A percentile compares a stretch with the other conserved stretches of the same genome.
These are phyloP conservation scores for Coelastrella sp. DNA, from an alignment of 139 green algal species.

Conservation along the genomic window DNA sequence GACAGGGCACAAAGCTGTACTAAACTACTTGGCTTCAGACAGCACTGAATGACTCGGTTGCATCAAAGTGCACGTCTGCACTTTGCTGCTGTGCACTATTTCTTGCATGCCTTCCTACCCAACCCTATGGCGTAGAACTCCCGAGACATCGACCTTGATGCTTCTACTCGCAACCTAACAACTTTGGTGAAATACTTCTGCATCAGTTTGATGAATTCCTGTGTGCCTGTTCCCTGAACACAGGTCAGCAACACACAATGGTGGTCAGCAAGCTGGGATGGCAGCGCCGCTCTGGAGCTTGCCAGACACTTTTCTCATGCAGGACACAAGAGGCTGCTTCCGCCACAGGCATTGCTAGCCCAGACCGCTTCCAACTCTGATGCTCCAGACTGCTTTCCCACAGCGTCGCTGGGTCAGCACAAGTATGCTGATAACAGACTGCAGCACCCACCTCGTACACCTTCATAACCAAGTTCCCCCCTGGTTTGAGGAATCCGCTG, in stretches of 20 bases:
- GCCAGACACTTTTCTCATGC: not conserved
- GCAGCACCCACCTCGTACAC: constrained; percentile 60
- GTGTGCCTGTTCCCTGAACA: constrained; percentile 66
- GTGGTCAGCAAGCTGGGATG: not conserved
- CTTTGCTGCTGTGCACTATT: not conserved
- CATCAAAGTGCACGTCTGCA: no score
- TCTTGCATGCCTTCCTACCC: constrained; percentile 53
- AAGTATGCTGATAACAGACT: not conserved
- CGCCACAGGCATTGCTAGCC: no score
- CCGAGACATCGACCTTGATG: constrained; percentile 56
- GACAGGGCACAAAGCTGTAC: no score
- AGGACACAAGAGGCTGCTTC: no score
- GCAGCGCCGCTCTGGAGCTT: not conserved
- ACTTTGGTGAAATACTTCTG: constrained; percentile 75
- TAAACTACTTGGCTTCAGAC: no score
- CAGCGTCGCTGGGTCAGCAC: no score
- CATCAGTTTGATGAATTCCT: constrained; percentile 79
- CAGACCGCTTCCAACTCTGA: no score
- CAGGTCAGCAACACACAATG: not conserved
- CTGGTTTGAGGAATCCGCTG: constrained; percentile 29
- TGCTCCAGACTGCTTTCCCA: no score
- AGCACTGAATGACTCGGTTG: no score
- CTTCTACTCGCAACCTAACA: constrained; percentile 65
- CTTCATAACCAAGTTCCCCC: constrained; percentile 79
- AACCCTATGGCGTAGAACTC: constrained; percentile 71